Conservation (phyloP, 2,329 filamentous ascomycete species). For the Dactylella cylindrospora region DNA sequence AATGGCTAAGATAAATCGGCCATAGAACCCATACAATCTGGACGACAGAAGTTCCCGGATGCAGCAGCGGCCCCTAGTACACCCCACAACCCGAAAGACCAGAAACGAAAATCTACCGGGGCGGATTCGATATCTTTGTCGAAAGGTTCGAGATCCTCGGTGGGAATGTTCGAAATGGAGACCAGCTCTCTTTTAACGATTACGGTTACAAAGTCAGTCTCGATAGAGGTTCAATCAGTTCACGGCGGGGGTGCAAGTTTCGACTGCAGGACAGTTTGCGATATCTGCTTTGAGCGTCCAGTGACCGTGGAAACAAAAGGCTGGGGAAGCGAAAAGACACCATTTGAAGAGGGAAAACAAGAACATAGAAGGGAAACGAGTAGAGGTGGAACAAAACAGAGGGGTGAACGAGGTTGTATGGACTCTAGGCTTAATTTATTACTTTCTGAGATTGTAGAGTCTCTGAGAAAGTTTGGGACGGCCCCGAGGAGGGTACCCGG, state of each 20-base stretch:
- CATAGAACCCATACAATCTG: too few relatives aligned
- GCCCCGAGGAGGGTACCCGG: constrained; percentile 25
- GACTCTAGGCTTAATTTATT: not conserved
- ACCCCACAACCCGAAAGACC: too few relatives aligned
- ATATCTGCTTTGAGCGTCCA: constrained; percentile 3
- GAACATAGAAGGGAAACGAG: not conserved
- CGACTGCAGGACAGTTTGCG: constrained; percentile 18
- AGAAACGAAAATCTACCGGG: too few relatives aligned
- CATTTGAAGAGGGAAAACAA: constrained; percentile 9
- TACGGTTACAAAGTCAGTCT: constrained; percentile 32
- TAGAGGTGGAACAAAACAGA: not conserved
- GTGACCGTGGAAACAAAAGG: not conserved
- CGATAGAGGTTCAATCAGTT: constrained; percentile 18
- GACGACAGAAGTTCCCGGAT: too few relatives aligned
- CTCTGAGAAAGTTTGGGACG: constrained; percentile 33
- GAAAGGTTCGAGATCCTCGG: too few relatives aligned
- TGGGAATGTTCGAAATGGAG: too few relatives aligned
- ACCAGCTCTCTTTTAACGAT: too few relatives aligned
- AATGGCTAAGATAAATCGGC: too few relatives aligned
- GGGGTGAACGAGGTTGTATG: not conserved
- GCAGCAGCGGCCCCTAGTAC: too few relatives aligned
- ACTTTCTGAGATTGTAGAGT: constrained; percentile 11
- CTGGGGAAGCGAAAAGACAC: not conserved
- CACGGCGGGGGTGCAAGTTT: constrained; percentile 4
- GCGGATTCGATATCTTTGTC: too few relatives aligned